Base-by-base conservation (phyloP, 352 stramenopile species). In the Globisporangium mamillatum region DNA sequence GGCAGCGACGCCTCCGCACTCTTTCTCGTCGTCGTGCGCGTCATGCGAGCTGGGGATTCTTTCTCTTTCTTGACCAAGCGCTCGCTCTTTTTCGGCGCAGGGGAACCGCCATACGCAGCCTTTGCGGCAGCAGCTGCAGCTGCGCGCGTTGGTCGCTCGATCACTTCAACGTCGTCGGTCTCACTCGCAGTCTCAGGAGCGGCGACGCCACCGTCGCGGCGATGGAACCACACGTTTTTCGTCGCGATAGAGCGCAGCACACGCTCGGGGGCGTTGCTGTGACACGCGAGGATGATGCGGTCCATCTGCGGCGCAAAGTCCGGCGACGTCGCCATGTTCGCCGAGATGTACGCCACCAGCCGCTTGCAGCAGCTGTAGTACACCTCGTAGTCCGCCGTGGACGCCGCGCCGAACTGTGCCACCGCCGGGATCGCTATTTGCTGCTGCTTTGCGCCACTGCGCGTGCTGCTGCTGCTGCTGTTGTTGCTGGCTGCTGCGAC, bases 281-380 rank as follows among this genome's bases (percentile, higher is more conserved):
- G 79, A 60, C 80, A 89, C 18, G 83, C 81, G 29, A 89, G 72
- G 54, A 92, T 89, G 56, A 92, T 78, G 57, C 83, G 78, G 46
- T 90, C 83, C 83, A 92, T 92, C 62, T 92, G 81, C 61, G 84
- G 59, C 20, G 65, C 48, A 64, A 91, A 91, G 48, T 77, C 71
- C 18, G 66, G 63, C 46, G 83, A 89, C 46, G 75, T 86, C 53
- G 78, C 70, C 83, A 93, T 91, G 75, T 90, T 78, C 29, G 75
- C 69, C 32, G 71, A 36, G 60, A 93, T 91, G 70, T 90, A 93
- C 60, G 72, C 44, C 50, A 91, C 81, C 53, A 93, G 68, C 16
- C 73, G 79, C 56, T 78, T 71, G 75, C 85, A 93, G 67, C 76
- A 80, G 25, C 48, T 70, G 70, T 86, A 81, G 71, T 87, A 91